Evolutionary conservation across 2,329 filamentous ascomycete species (phyloP), one percentile per base, ranked within the genome.

Genomic region (Aspergillus sp.): DNA sequence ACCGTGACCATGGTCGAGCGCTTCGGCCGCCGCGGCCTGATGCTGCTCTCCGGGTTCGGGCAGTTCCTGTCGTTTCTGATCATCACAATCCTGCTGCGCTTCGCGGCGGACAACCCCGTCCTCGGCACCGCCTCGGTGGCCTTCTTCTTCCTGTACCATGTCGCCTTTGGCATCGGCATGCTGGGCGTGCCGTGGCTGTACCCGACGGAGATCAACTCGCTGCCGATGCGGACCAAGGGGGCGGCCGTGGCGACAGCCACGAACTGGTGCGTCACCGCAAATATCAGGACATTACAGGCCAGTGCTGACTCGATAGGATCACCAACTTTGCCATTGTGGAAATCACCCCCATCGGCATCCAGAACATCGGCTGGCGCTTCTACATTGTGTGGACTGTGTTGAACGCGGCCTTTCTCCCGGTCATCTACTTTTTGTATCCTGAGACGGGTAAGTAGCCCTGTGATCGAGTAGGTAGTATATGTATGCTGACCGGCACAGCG

Each of bases 1-100:
- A 76, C 72, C 1, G 77, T 80, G 11, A 70, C 73, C 0, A 73
- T 76, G 47, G 74, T 81, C 23, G 79, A 82, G 56, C 66, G 73
- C 61, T 78, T 78, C 57, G 82, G 82, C 2, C 74, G 82, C 3
- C 71, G 82, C 4, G 81, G 81, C 57, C 72, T 85, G 66, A 80
- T 85, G 75, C 75, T 85, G 63, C 80, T 77, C 57, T 76, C 77
- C 0, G 74, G 78, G 0, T 68, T 72, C 0, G 78, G 79, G 0
- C 80, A 82, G 63, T 74, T 68, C 54, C 68, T 81, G 47, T 81
- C 77, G 57, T 83, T 80, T 54, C 55, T 77, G 5, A 67, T 80
- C 56, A 81, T 82, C 60, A 81, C 78, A 0, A 68, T 80, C 13
- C 72, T 78, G n/a, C 68, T 82, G 6, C 66, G 73, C 1, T 76